Evolutionary conservation across 768 basidiomycete genomes (phyloP).

Genomic region (Amanita muscaria): DNA sequence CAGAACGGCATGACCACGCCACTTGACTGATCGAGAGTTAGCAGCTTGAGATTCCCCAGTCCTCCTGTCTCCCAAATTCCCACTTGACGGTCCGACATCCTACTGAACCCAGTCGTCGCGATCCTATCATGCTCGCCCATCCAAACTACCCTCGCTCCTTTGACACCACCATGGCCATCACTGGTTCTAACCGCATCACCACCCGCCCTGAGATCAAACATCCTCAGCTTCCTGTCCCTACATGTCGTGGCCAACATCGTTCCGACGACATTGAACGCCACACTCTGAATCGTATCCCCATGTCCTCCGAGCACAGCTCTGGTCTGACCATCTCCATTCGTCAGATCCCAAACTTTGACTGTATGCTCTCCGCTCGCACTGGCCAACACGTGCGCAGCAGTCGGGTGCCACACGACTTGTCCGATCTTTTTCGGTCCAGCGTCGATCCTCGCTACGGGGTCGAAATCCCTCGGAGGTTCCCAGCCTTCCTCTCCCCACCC

Average conservation of each 20-base stretch:
- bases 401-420: slow-evolving; percentile 91
- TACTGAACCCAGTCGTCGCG: slow-evolving; percentile 94
- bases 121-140: slow-evolving; percentile 85
- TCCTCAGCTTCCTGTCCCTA: slow-evolving; percentile 82
- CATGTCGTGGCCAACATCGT: slow-evolving; percentile 81
- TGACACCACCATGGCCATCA: slow-evolving; percentile 91
- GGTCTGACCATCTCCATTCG: slow-evolving; percentile 51
- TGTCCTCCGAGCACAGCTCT: slow-evolving; percentile 62
- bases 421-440: slow-evolving; percentile 85
- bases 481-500: slow-evolving; percentile 82
- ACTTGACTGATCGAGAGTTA: slow-evolving; percentile 78
- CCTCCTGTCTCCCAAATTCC: slow-evolving; percentile 83
- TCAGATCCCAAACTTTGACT: slow-evolving; percentile 89
- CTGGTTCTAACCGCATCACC: slow-evolving; percentile 71
- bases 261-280: slow-evolving; percentile 78
- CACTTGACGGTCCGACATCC: slow-evolving; percentile 91
- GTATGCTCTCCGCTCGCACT: slow-evolving; percentile 75
- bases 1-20: slow-evolving; percentile 98
- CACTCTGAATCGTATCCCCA: slow-evolving; percentile 78
- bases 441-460: slow-evolving; percentile 75
- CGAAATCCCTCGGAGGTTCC: slow-evolving; percentile 66
- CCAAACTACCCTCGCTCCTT: slow-evolving; percentile 84
- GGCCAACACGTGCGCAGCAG: slow-evolving; percentile 79
- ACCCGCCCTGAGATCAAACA: slow-evolving; percentile 87
- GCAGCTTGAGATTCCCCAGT: slow-evolving; percentile 67